A percentile compares a stretch with the other conserved stretches of the same genome.
phyloP scores from a whole-genome alignment of 176 grass and related monocot genomes.

The Oryza coarctata region DNA sequence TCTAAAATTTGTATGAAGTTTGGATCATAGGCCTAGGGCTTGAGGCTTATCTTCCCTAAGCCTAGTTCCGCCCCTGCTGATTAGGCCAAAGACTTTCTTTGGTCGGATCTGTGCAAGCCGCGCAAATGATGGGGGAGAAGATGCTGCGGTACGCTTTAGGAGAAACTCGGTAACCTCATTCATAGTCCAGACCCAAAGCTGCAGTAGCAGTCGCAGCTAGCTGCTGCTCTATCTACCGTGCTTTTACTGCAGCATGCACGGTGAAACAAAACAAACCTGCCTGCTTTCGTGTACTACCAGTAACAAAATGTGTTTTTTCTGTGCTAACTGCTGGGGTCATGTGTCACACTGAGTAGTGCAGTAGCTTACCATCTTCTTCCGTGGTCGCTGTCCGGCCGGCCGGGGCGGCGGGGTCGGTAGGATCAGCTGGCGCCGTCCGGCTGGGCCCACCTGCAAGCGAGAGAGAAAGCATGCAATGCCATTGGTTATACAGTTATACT shows the following conservation, averaged over 20 bases:
- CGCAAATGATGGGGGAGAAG: constrained; percentile 15
- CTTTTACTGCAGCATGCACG: background rate
- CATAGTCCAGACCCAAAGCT: constrained; percentile 4
- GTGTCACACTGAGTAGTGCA: background rate
- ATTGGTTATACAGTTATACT: background rate
- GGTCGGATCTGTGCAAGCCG: background rate
- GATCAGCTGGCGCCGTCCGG: constrained; percentile 13
- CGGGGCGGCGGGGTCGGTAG: constrained; percentile 40
- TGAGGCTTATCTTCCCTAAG: no score
- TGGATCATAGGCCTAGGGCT: no score
- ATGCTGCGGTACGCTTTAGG: background rate
- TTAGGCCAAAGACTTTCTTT: constrained; percentile 14
- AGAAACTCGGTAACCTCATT: background rate
- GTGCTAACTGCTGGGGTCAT: background rate
- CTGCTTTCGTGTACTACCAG: background rate
- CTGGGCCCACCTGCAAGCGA: constrained; percentile 16
- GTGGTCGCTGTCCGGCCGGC: constrained; percentile 36
- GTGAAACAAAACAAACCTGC: background rate
- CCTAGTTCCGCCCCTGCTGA: no score
- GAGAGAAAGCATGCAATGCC: background rate
- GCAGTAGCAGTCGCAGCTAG: background rate
- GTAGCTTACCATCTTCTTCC: constrained; percentile 58
- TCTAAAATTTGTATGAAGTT: no score
- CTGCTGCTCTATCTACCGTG: background rate
- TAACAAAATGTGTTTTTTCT: background rate